Evolutionary conservation across 2,329 filamentous ascomycete genomes (phyloP).

Genomic region (Ceratocystis variospora): DNA sequence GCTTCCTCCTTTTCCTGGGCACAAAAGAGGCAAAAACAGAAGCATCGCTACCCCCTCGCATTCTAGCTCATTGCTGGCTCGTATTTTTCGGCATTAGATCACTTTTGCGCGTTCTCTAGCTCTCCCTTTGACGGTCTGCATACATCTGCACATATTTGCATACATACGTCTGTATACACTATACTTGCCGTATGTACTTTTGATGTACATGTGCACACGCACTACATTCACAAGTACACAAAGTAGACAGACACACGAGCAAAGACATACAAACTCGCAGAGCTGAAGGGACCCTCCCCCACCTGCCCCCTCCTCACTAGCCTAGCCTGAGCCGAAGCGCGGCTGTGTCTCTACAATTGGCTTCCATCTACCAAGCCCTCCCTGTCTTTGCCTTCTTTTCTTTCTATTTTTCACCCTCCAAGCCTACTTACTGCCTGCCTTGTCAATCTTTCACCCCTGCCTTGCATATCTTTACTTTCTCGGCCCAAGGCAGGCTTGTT

Average conservation of each 20-base stretch:
- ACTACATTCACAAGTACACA: not conserved
- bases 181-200: not conserved
- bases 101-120: not conserved
- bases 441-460: slow-evolving; percentile 15
- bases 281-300: not conserved
- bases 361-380: not conserved
- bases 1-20: not conserved
- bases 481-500: slow-evolving; percentile 15
- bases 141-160: not conserved
- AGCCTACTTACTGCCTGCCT: not conserved
- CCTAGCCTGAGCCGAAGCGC: not conserved
- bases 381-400: not conserved
- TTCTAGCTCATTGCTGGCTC: not conserved
- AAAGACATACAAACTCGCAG: not conserved
- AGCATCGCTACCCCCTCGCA: slow-evolving; percentile 1
- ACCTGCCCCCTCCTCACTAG: not conserved
- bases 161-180: not conserved
- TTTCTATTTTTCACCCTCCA: slow-evolving; percentile 21
- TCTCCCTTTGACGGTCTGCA: not conserved
- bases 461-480: slow-evolving; percentile 3
- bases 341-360: not conserved
- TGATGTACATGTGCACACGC: not conserved
- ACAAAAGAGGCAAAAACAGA: not conserved
- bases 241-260: not conserved
- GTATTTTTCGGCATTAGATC: not conserved